Conservation (phyloP, 208 protist species). For the Acanthamoeba castellanii region DNA sequence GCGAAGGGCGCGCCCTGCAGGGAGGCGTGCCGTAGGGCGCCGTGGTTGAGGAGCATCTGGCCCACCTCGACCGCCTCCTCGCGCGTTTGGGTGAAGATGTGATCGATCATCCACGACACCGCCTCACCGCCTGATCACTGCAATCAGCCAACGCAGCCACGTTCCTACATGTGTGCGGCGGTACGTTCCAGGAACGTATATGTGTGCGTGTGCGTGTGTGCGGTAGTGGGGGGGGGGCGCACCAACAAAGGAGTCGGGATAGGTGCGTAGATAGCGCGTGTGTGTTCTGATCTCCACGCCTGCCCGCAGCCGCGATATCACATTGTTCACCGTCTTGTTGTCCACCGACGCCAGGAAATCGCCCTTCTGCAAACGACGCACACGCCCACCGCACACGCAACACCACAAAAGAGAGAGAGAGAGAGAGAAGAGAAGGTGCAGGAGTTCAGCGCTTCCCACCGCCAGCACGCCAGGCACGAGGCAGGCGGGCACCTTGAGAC, state of each 20-base stretch:
- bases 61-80: constrained; percentile 58
- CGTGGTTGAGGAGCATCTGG: constrained; percentile 65
- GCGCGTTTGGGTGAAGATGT: constrained; percentile 49
- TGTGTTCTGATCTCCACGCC: neutral
- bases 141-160: neutral
- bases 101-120: constrained; percentile 55
- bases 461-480: neutral
- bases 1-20: neutral
- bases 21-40: neutral
- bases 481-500: neutral
- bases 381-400: neutral
- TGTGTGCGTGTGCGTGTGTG: neutral
- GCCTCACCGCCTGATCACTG: constrained; percentile 15
- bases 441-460: no score
- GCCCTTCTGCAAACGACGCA: neutral
- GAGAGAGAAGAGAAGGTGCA: neutral
- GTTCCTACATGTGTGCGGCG: neutral
- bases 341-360: constrained; percentile 28
- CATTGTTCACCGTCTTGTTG: constrained; percentile 15
- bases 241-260: constrained; percentile 36
- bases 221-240: neutral
- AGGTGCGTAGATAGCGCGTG: neutral
- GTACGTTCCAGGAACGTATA: neutral
- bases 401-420: neutral
- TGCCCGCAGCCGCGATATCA: neutral